phyloP scores from a whole-genome alignment of 768 basidiomycete genomes.

The Mycena leptocephala region DNA sequence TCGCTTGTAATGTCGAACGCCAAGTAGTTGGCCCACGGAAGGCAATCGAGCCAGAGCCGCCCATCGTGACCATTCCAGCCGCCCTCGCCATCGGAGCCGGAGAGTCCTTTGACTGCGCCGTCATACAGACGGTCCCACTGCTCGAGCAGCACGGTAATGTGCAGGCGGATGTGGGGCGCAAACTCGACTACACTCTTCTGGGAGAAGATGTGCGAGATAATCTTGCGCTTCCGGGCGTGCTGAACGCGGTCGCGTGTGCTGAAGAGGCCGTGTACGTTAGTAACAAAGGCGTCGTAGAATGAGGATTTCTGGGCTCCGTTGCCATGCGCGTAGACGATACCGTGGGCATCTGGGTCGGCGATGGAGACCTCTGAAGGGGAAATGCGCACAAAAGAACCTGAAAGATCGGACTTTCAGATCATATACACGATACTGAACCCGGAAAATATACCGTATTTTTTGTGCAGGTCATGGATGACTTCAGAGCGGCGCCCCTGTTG shows the following conservation, averaged over 20 bases:
- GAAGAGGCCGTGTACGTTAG: slow-evolving; percentile 81
- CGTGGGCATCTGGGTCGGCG: slow-evolving; percentile 83
- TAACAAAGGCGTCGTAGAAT: slow-evolving; percentile 88
- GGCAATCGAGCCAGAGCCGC: slow-evolving; percentile 81
- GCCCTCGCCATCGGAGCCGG: slow-evolving; percentile 74
- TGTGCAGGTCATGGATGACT: slow-evolving; percentile 80
- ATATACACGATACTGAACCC: too few species aligned
- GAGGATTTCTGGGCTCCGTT: slow-evolving; percentile 84
- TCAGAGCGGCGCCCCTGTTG: slow-evolving; percentile 84
- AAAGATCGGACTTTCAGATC: too few species aligned
- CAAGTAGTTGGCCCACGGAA: slow-evolving; percentile 77
- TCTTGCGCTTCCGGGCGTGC: slow-evolving; percentile 93
- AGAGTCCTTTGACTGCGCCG: slow-evolving; percentile 66
- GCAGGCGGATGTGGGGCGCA: slow-evolving; percentile 80
- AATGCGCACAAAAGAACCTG: slow-evolving; percentile 78
- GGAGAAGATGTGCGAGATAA: slow-evolving; percentile 88
- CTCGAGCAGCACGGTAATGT: slow-evolving; percentile 71
- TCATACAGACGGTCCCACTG: slow-evolving; percentile 86
- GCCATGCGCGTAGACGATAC: slow-evolving; percentile 84
- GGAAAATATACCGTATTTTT: slow-evolving; percentile 71
- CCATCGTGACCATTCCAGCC: too few species aligned
- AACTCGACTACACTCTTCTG: slow-evolving; percentile 91
- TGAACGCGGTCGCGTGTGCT: slow-evolving; percentile 84
- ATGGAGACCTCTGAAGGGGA: slow-evolving; percentile 88
- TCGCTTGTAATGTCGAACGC: slow-evolving; percentile 87